A percentile compares a stretch with the other conserved stretches of the same genome.
These are phyloP conservation scores for Kalmusia sp. DNA, from an alignment of 2,329 filamentous ascomycete genomes.

Conservation along the genomic window DNA sequence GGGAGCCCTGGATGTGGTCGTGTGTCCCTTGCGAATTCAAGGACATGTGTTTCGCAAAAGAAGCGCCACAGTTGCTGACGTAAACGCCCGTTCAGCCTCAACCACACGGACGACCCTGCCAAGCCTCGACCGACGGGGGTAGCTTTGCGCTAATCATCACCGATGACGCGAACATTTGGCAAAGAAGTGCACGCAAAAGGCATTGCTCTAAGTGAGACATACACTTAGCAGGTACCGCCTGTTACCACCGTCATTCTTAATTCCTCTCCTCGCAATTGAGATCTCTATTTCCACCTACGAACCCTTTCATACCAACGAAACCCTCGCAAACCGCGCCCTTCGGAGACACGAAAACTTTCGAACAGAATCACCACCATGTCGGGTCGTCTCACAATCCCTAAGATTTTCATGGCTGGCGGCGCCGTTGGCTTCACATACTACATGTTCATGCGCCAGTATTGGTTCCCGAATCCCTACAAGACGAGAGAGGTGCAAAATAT, in stretches of 20 bases:
- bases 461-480: constrained; percentile 48
- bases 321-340: constrained; percentile 1
- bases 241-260: background rate
- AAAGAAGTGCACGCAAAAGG: constrained; percentile 17
- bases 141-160: constrained; percentile 26
- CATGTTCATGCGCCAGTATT: constrained; percentile 45
- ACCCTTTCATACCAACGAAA: constrained; percentile 1
- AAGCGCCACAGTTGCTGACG: constrained; percentile 23
- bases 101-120: constrained; percentile 16
- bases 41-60: constrained; percentile 23
- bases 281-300: background rate
- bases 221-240: background rate
- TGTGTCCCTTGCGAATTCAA: constrained; percentile 39
- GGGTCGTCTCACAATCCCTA: constrained; percentile 40
- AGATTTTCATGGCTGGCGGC: constrained; percentile 47
- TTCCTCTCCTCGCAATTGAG: background rate
- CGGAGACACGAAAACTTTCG: constrained; percentile 1
- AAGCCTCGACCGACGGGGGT: constrained; percentile 6
- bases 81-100: constrained; percentile 28
- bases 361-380: constrained; percentile 27
- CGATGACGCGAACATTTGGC: constrained; percentile 41
- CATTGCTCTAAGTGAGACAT: background rate
- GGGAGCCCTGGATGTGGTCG: constrained; percentile 12
- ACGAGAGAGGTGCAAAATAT: constrained; percentile 43
- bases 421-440: constrained; percentile 45